Base-by-base conservation (phyloP, 495 filamentous ascomycete genomes). In the Penicillium maclennaniae region DNA sequence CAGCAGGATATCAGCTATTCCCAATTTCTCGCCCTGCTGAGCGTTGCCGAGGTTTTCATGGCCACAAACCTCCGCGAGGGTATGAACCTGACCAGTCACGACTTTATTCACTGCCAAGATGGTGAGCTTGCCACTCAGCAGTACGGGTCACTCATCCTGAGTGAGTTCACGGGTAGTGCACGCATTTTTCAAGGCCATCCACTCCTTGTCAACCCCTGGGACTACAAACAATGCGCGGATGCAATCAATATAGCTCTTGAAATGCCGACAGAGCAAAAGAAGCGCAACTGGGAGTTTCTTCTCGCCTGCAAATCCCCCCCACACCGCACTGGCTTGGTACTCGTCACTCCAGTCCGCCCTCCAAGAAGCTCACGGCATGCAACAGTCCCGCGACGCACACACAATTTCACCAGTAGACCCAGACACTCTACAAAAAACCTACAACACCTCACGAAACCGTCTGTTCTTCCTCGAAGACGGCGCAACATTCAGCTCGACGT, bases 111-210 rank as follows among this genome's bases (percentile, higher is more conserved):
- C 49, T 95, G 89, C 57, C 91, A 96, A 70, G 91, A 95, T 62
- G 88, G 88, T 19, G 76, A 76, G 55, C 60, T 76, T 17, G 67
- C 63, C 27, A 74, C 82, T 25, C 88, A 87, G 68, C 87, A 85
- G 62, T 81, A 91, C 68, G 88, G 88, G 7, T 89, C 89, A 3
- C 76, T 96, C 37, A 93, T 96, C 57, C 71, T 96, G n/a, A 91
- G 87, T 51, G 91, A 96, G 66, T 96, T 96, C 64, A 91, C 90
- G n/a, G 91, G 91, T 34, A 91, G 87, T 58, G 84, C 91, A 14
- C 86, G 86, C 1, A 78, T 95, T 15, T 92, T 96, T 61, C 81
- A 80, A 6, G 83, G 80, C 14, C 78, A 86, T 41, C 61, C 66
- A 15, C 78, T 96, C 28, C 79, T 87, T 1, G 86, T 95, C 49